phyloP scores from a whole-genome alignment of 106 monocot genomes.

The Acanthochlamys bracteata region DNA sequence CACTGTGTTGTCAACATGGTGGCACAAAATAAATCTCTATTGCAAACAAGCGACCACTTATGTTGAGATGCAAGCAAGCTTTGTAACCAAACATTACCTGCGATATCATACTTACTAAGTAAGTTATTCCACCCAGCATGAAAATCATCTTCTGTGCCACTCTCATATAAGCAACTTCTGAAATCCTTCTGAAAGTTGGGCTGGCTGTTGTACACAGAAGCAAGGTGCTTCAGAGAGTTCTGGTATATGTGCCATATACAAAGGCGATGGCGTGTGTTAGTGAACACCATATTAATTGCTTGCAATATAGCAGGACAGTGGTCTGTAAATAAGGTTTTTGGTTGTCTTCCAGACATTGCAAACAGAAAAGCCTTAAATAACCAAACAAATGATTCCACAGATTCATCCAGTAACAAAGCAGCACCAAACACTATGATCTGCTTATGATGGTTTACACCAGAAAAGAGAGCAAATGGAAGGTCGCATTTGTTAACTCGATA shows the following conservation, averaged over 20 bases:
- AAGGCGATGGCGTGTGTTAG: conserved; percentile 27
- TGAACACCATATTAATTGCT: conserved; percentile 24
- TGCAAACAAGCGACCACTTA: conserved; percentile 39
- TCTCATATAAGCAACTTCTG: conserved; percentile 30
- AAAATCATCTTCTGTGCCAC: conserved; percentile 33
- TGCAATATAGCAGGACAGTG: conserved; percentile 17
- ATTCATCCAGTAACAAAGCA: conserved; percentile 54
- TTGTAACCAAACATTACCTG: conserved; percentile 24
- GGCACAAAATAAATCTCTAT: conserved; percentile 32
- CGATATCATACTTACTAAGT: conserved; percentile 20
- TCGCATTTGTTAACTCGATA: conserved; percentile 25
- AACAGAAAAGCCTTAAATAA: conserved; percentile 36
- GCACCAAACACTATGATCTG: conserved; percentile 44
- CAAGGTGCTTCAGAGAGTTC: conserved; percentile 20
- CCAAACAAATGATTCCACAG: conserved; percentile 37
- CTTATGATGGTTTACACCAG: conserved; percentile 55
- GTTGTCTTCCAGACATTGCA: conserved; percentile 53
- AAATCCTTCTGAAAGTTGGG: conserved; percentile 34
- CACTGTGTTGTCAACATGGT: conserved; percentile 34
- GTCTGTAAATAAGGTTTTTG: conserved; percentile 44
- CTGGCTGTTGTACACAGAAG: conserved; percentile 18
- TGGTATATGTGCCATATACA: conserved; percentile 44
- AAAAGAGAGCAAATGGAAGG: conserved; percentile 56
- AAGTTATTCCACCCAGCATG: conserved; percentile 32
- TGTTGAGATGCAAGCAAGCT: conserved; percentile 27